Evolutionary conservation across 2,329 filamentous ascomycete genomes (phyloP).

Genomic region (Daldinia eschscholtzii): DNA sequence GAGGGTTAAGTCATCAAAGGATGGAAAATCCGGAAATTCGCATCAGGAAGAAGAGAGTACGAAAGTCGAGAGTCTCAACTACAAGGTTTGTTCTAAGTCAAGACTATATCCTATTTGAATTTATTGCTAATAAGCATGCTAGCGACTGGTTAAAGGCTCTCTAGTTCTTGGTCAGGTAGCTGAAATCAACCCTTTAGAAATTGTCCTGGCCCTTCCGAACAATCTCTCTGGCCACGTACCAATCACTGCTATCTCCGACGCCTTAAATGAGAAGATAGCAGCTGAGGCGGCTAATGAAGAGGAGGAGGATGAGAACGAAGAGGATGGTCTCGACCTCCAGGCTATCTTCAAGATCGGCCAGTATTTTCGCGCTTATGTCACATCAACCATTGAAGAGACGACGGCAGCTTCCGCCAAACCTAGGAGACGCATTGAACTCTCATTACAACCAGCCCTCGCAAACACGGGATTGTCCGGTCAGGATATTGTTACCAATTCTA

Average conservation of each 20-base stretch:
- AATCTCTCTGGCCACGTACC: slow-evolving; percentile 91
- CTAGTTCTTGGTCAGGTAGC: slow-evolving; percentile 89
- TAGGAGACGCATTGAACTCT: slow-evolving; percentile 88
- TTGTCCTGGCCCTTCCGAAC: slow-evolving; percentile 89
- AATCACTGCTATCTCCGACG: slow-evolving; percentile 89
- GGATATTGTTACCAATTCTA: slow-evolving; percentile 80
- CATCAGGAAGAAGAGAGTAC: slow-evolving; percentile 69
- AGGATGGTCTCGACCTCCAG: slow-evolving; percentile 76
- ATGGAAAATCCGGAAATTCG: slow-evolving; percentile 64
- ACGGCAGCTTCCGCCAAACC: slow-evolving; percentile 66
- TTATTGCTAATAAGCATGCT: slow-evolving; percentile 66
- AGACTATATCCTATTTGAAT: slow-evolving; percentile 32
- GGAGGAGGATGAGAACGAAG: slow-evolving; percentile 64
- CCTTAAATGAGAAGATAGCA: slow-evolving; percentile 81
- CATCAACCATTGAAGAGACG: slow-evolving; percentile 79
- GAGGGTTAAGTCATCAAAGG: slow-evolving; percentile 67
- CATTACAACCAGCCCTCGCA: slow-evolving; percentile 80
- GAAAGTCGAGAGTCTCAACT: slow-evolving; percentile 88
- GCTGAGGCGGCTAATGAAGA: slow-evolving; percentile 72
- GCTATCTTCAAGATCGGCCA: slow-evolving; percentile 85
- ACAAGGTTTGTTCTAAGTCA: slow-evolving; percentile 73
- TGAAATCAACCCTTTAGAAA: slow-evolving; percentile 81
- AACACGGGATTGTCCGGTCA: slow-evolving; percentile 81
- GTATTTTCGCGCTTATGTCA: slow-evolving; percentile 86
- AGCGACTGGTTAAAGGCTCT: slow-evolving; percentile 88